Base-by-base conservation (phyloP, 371 early-diverging fungal genomes). In the Mucor circinelloides region DNA sequence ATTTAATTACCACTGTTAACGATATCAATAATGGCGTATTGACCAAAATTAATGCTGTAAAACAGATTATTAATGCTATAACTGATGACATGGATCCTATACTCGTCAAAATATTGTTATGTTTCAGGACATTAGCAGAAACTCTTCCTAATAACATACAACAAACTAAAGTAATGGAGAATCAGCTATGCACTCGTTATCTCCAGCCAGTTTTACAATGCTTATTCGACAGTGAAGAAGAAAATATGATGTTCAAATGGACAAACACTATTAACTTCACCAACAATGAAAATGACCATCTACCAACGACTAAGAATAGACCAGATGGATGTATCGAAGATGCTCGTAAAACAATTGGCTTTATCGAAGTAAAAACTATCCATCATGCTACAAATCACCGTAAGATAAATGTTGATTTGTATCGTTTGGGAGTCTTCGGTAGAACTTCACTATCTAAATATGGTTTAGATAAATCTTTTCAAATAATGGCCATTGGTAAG, bases 401-500 rank as follows among this genome's bases (percentile, higher is more conserved):
- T 17, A 63, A 63, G 42, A 55, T 63, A 34, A 63, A 63, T 63
- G 17, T 38, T 63, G 63, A 63, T 55, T 55, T 50, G 54, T 15
- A 62, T 62, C 62, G 62, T 62, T 62, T 62, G 52, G 54, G 62
- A 32, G 23, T 52, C 56, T 63, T 63, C 40, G 63, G 40, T 63
- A 63, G 55, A 40, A 63, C 63, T 63, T 36, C 63, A 25, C 63
- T 63, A 21, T 63, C 36, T 27, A 63, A 48, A 36, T 58, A 65
- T 36, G 32, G 23, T 28, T 19, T 65, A 34, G 58, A 58, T 57
- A 57, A 50, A 32, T n/a, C 44, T 58, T 65, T 65, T 23, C 58
- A 57, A 65, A 58, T 65, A 48, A 65, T 65, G 58, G 65, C 58
- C 31, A 65, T 65, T 58, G 65, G 65, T 65, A 65, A 58, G 55